Conservation (phyloP, 2,329 filamentous ascomycete genomes). For the Trichoderma aggressivum region DNA sequence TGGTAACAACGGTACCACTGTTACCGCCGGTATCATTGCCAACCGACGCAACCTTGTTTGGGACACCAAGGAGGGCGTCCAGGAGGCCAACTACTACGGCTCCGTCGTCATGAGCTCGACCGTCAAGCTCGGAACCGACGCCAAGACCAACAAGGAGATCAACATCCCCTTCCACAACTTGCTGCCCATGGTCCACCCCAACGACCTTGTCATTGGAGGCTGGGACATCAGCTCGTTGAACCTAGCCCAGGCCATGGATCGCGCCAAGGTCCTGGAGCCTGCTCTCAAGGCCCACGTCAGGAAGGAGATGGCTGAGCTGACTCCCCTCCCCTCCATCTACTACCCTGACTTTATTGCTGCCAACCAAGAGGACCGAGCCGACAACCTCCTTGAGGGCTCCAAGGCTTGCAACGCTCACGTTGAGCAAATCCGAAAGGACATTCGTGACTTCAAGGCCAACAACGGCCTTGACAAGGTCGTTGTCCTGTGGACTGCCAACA, state of each 20-base stretch:
- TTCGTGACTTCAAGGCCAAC: conserved; percentile 85
- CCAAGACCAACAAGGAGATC: conserved; percentile 79
- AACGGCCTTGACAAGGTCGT: conserved; percentile 92
- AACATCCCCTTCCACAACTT: conserved; percentile 95
- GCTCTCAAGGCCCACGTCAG: conserved; percentile 82
- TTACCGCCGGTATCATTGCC: conserved; percentile 94
- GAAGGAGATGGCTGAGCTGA: conserved; percentile 89
- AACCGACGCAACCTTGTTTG: conserved; percentile 83
- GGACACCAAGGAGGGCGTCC: conserved; percentile 89
- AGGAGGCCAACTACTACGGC: conserved; percentile 93
- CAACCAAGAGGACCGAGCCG: conserved; percentile 94
- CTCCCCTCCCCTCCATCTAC: conserved; percentile 91
- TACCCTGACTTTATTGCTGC: conserved; percentile 99
- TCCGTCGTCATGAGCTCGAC: conserved; percentile 97
- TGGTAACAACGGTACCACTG: conserved; percentile 96
- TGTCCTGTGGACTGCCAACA: conserved; percentile 98
- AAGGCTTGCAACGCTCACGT: conserved; percentile 87
- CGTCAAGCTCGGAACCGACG: conserved; percentile 89
- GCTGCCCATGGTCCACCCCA: conserved; percentile 94
- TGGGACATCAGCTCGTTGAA: conserved; percentile 97
- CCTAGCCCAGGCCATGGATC: conserved; percentile 89
- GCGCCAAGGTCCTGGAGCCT: conserved; percentile 92
- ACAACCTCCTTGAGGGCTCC: conserved; percentile 79
- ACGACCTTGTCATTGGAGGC: conserved; percentile 90
- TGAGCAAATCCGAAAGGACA: conserved; percentile 88